Base-by-base conservation (phyloP, 257 asterid genomes). In the Ilex asprella region DNA sequence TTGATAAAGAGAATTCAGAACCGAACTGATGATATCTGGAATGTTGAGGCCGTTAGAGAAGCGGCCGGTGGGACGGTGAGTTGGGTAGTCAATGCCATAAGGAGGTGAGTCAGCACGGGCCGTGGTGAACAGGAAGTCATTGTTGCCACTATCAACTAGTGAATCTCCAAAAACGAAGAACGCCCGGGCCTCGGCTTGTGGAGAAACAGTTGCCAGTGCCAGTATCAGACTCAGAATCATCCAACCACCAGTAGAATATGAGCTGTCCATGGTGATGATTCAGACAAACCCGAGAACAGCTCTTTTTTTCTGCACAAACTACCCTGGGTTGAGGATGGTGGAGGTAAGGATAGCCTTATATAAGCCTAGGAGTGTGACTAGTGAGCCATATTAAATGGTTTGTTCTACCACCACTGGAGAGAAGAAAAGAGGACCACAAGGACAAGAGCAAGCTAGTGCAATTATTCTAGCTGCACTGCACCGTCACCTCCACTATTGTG, bases 121-220 rank as follows among this genome's bases (percentile, higher is more conserved):
- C 13, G 69, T 82, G 0, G 98, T 91, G 29, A 70, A 0, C 21
- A 91, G 72, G 70, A 80, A 91, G 68, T 91, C 88, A 75, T 91
- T 91, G 75, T 91, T 91, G 77, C 98, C 98, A 51, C 68, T 88
- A 67, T 91, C 98, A 4, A 91, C 98, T 0, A 91, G 79, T 0
- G 98, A 91, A 66, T 91, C 98, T 0, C 98, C 98, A 13, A 91
- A 91, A 16, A 91, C 89, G 44, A 91, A 91, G 65, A 91, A 86
- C 0, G 96, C 94, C 13, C 92, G 82, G 29, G 81, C 84, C 39
- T 84, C 87, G 14, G 62, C 84, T 67, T 13, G 58, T n/a, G 63
- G 66, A 8, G 64, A 50, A 30, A 55, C 58, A 5, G 76, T 61
- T 31, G 75, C 75, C 39, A 82, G 30, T 65, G 77, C 56, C 29